Evolutionary conservation across 164 flowering plant species (phyloP).

Genomic region (Vitis riparia): DNA sequence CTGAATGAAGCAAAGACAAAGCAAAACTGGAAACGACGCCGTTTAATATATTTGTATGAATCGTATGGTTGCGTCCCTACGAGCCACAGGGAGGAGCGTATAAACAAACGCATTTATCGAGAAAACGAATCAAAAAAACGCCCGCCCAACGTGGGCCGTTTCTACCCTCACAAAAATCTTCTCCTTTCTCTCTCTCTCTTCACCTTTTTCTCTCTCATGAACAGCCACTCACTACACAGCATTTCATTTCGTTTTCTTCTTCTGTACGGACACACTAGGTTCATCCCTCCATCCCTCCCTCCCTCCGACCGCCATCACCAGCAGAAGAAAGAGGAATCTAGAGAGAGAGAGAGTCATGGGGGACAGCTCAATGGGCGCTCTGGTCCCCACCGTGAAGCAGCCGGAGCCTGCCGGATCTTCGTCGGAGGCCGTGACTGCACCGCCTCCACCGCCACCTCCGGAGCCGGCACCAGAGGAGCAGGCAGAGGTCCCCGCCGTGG

Average conservation of each 20-base stretch:
- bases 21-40: too few relatives aligned
- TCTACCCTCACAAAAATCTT: constrained; percentile 34
- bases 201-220: not conserved
- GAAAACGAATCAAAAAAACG: constrained; percentile 8
- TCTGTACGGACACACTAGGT: too few relatives aligned
- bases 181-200: constrained; percentile 3
- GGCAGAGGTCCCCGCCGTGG: constrained; percentile 17
- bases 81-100: too few relatives aligned
- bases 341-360: constrained; percentile 13
- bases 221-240: too few relatives aligned
- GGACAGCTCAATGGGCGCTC: constrained; percentile 39
- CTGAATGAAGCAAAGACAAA: too few relatives aligned
- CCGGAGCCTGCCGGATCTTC: not conserved
- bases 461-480: constrained; percentile 3
- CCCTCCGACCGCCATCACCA: not conserved
- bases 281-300: too few relatives aligned
- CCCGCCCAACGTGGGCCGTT: constrained; percentile 46
- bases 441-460: not conserved
- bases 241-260: too few relatives aligned
- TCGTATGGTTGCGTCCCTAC: too few relatives aligned
- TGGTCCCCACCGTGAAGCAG: constrained; percentile 49
- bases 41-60: too few relatives aligned
- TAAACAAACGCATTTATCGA: not conserved
- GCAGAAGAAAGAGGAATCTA: not conserved
- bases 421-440: not conserved